Evolutionary conservation across 2,329 filamentous ascomycete genomes (phyloP).

Genomic region (Gnomoniopsis smithogilvyi): DNA sequence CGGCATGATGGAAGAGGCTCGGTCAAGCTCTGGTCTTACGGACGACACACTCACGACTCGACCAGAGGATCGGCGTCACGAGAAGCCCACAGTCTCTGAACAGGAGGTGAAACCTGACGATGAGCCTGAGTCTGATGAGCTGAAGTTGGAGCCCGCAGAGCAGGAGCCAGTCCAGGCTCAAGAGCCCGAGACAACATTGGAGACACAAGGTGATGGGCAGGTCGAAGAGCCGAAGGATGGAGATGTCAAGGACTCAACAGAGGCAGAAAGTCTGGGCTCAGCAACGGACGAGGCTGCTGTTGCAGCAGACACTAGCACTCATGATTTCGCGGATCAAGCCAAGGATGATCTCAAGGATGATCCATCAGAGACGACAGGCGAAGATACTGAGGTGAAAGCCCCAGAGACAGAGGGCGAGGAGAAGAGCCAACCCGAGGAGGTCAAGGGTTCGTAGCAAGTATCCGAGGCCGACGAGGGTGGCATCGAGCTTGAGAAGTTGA

Average conservation of each 20-base stretch:
- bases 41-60: constrained; percentile 26
- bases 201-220: background rate
- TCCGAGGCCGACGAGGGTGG: background rate
- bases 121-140: constrained; percentile 7
- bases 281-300: constrained; percentile 16
- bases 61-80: background rate
- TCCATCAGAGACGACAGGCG: constrained; percentile 4
- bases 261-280: background rate
- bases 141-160: constrained; percentile 19
- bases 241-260: background rate
- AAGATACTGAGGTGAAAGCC: background rate
- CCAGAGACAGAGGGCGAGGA: constrained; percentile 2
- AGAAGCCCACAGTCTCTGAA: constrained; percentile 15
- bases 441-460: background rate
- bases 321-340: constrained; percentile 17
- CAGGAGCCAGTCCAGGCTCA: constrained; percentile 14
- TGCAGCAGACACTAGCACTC: constrained; percentile 14
- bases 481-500: background rate
- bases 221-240: background rate
- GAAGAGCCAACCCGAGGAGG: background rate
- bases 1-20: constrained; percentile 16
- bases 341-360: constrained; percentile 19
- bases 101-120: constrained; percentile 23
- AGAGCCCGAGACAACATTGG: background rate
- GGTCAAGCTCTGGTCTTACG: background rate